These are phyloP conservation scores for Amanita fuliginea DNA, from an alignment of 768 basidiomycete species.

Conservation along the genomic window DNA sequence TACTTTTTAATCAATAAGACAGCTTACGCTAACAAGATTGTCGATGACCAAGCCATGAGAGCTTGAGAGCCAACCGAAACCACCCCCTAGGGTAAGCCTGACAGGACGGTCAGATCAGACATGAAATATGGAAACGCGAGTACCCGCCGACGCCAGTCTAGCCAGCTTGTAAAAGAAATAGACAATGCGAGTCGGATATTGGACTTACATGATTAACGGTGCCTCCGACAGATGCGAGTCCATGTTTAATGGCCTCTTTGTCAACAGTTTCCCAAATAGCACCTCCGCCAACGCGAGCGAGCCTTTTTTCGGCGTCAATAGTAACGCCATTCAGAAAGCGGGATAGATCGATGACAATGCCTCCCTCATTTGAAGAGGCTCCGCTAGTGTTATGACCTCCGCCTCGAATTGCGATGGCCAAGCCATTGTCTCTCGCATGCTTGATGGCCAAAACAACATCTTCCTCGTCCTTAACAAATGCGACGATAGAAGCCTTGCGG, in stretches of 20 bases:
- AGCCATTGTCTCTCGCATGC: conserved; percentile 21
- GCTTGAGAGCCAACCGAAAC: conserved; percentile 40
- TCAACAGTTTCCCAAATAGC: conserved; percentile 37
- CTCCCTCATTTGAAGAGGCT: conserved; percentile 32
- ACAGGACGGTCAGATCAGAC: not conserved
- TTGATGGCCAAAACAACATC: conserved; percentile 27
- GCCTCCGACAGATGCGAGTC: conserved; percentile 36
- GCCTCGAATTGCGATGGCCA: conserved; percentile 32
- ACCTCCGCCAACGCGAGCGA: conserved; percentile 35
- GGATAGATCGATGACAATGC: conserved; percentile 40
- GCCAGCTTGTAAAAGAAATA: not conserved
- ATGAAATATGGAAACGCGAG: conserved; percentile 5
- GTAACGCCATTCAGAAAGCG: conserved; percentile 25
- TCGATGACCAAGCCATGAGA: conserved; percentile 35
- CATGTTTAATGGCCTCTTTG: conserved; percentile 28
- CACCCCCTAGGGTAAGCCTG: conserved; percentile 42
- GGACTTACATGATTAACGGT: conserved; percentile 37
- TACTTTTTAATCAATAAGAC: not conserved
- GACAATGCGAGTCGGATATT: not conserved
- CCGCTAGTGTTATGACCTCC: conserved; percentile 37
- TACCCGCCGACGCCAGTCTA: conserved; percentile 44
- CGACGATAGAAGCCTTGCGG: conserved; percentile 29
- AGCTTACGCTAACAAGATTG: conserved; percentile 28
- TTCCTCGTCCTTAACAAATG: conserved; percentile 27
- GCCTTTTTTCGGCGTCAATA: conserved; percentile 26